Percentiles rank a stretch among this genome's conserved stretches.
phyloP scores from a whole-genome alignment of 2,329 filamentous ascomycete genomes.

The Neospermospora avenae region DNA sequence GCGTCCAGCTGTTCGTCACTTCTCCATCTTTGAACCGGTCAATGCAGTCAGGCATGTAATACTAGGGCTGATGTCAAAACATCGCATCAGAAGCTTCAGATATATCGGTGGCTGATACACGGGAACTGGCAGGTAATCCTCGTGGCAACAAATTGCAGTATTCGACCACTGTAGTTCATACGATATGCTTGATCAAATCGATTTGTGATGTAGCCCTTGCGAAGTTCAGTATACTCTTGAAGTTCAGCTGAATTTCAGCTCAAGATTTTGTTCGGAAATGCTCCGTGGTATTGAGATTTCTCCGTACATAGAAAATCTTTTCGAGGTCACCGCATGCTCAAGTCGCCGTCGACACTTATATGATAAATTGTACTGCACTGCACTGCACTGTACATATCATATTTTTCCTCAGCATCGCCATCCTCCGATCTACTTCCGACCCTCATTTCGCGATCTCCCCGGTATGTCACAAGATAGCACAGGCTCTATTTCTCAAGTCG shows the following conservation, averaged over 20 bases:
- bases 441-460: neutral
- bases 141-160: neutral
- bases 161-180: neutral
- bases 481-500: neutral
- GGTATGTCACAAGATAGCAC: neutral
- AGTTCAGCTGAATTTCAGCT: too few relatives aligned
- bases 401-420: too few relatives aligned
- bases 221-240: too few relatives aligned
- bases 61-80: neutral
- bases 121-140: neutral
- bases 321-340: neutral
- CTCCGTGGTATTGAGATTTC: neutral
- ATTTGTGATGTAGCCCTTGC: neutral
- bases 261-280: too few relatives aligned
- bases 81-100: neutral
- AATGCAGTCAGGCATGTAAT: neutral
- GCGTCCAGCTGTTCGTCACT: neutral
- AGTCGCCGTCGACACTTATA: neutral
- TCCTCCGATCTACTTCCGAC: neutral
- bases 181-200: neutral
- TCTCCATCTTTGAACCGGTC: neutral
- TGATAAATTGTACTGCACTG: neutral
- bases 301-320: neutral
- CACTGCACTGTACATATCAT: too few relatives aligned
- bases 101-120: neutral